Percentiles rank a stretch among this genome's conserved stretches.
These are phyloP conservation scores for Sphaceloma murrayae DNA, from an alignment of 2,329 filamentous ascomycete species.

Conservation along the genomic window DNA sequence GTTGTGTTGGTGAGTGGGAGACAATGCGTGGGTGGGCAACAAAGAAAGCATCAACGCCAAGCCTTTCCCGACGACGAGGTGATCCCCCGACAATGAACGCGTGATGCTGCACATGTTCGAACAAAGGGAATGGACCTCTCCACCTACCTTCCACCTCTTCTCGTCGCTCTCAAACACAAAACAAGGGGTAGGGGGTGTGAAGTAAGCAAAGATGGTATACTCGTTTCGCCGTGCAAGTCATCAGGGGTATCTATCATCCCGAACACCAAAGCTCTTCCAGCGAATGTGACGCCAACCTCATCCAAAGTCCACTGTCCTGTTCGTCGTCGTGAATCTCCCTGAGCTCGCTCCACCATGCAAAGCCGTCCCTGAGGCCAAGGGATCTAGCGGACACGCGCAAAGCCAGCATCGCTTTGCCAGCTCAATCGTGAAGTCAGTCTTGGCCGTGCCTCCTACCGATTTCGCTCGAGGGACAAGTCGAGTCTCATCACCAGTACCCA, in stretches of 20 bases:
- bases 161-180: no score
- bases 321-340: neutral
- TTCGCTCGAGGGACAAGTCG: no score
- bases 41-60: neutral
- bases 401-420: no score
- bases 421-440: no score
- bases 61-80: no score
- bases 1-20: neutral
- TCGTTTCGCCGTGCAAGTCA: conserved; percentile 6
- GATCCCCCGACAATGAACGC: no score
- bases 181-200: neutral
- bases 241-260: conserved; percentile 12
- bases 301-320: neutral
- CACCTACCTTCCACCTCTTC: neutral
- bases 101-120: no score
- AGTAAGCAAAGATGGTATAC: neutral
- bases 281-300: neutral
- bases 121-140: no score
- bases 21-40: neutral
- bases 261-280: neutral
- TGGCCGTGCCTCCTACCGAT: no score
- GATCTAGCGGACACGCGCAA: no score
- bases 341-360: no score
- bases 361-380: neutral
- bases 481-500: no score